phyloP scores from a whole-genome alignment of 169 alveolate species.

The Eimeria necatrix region DNA sequence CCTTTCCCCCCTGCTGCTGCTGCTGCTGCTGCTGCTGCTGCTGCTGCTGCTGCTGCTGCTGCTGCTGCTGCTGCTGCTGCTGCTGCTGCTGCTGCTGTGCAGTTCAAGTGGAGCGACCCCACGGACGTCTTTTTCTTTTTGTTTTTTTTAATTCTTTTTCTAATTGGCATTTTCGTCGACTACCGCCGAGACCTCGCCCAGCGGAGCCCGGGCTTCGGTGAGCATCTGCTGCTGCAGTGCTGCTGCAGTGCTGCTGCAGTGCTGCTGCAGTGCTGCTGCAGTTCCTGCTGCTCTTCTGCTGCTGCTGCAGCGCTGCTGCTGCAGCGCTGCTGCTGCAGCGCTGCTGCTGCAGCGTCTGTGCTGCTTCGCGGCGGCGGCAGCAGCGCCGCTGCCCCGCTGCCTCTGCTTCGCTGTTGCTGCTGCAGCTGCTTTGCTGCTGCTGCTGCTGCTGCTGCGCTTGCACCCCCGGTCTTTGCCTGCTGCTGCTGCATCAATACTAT shows the following conservation, averaged over 20 bases:
- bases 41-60: too few species aligned
- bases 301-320: too few species aligned
- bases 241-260: too few species aligned
- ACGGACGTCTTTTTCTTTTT: conserved; percentile 14
- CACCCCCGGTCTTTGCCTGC: not conserved
- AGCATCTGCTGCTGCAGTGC: conserved; percentile 20
- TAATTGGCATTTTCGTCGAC: not conserved
- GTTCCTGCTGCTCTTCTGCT: too few species aligned
- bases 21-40: too few species aligned
- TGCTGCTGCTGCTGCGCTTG: not conserved
- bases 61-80: too few species aligned
- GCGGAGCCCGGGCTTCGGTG: conserved; percentile 70
- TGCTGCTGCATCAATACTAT: not conserved
- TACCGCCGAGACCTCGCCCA: conserved; percentile 28
- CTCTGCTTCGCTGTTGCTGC: not conserved
- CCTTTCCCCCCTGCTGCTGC: too few species aligned
- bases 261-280: too few species aligned
- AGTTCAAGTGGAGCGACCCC: conserved; percentile 72
- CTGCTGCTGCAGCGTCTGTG: not conserved
- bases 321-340: not conserved
- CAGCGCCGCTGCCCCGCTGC: not conserved
- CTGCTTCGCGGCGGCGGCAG: not conserved
- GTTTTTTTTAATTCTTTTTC: not conserved
- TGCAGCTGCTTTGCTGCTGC: conserved; percentile 20
- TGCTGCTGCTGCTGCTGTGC: not conserved